Conservation (phyloP, 2,329 filamentous ascomycete species). For the Colletotrichum echinochloae region DNA sequence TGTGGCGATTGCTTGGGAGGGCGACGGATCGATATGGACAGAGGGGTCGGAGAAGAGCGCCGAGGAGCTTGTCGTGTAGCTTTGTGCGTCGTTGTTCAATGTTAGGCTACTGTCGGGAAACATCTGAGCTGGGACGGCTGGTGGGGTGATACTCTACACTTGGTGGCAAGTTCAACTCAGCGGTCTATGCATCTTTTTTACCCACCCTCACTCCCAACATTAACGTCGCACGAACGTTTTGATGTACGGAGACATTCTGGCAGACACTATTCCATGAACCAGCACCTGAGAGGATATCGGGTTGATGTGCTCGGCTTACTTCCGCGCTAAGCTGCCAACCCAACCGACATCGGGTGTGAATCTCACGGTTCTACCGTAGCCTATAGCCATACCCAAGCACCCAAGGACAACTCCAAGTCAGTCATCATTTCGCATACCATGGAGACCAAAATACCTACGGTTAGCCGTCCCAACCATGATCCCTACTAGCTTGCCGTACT, state of each 20-base stretch:
- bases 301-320: neutral
- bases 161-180: too few relatives aligned
- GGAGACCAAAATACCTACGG: too few relatives aligned
- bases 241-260: neutral
- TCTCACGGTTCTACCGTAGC: too few relatives aligned
- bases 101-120: neutral
- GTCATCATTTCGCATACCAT: too few relatives aligned
- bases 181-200: neutral
- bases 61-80: conserved; percentile 7
- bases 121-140: neutral
- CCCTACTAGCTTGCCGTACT: neutral
- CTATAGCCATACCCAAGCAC: too few relatives aligned
- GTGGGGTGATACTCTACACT: neutral
- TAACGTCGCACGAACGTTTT: neutral
- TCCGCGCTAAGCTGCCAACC: conserved; percentile 34
- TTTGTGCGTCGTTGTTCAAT: neutral
- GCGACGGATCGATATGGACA: neutral
- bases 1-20: neutral
- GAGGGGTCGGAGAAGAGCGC: neutral
- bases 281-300: neutral
- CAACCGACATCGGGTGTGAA: conserved; percentile 2
- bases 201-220: neutral
- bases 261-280: neutral
- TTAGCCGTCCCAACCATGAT: neutral
- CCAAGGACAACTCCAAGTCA: too few relatives aligned